Evolutionary conservation across 768 basidiomycete species (phyloP), one percentile per base, ranked within the genome.

Genomic region (Psilocybe tampanensis): DNA sequence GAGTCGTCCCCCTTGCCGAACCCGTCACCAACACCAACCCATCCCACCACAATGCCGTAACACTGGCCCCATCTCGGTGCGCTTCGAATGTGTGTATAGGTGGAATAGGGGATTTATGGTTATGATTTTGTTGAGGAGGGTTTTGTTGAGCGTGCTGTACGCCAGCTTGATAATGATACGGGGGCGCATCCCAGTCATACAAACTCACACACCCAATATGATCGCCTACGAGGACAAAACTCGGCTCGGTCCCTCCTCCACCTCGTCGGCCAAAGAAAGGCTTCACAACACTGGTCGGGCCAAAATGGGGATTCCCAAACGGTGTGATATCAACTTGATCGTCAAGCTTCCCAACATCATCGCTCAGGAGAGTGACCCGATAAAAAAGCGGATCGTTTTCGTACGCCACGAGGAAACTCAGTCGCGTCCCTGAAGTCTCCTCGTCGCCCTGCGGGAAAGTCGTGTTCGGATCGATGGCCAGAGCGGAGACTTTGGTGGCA

Each of bases 1-100:
- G 75, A 2, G 85, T 78, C 6, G 76, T 74, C 2, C 92, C 92
- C 1, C 76, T 70, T 0, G 80, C 75, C 21, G 88, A 89, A 24
- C 92, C 92, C 0, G 86, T 87, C 12, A 82, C 78, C 45, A 94
- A 72, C 15, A 84, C 74, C n/a, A 77, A 55, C 2, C 81, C 74
- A 55, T 83, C 86, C 79, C 87, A 83, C 1, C 82, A 76, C 18
- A 94, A 72, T 12, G 86, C 80, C 4, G 86, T 86, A 22, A 93
- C 78, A 22, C 66, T 65, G 0, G 84, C 72, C 0, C 82, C 86
- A 60, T 89, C 87, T 48, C 75, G 74, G 61, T 89, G 82, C 1
- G 88, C 88, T 62, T 86, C 85, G 53, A 89, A 82, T 51, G 77
- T 80, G 54, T 75, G 74, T 3, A 72, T 59, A 1, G 85, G 80